Base-by-base conservation (phyloP, 148 eudicot species). In the Camellia lanceoleosa region DNA sequence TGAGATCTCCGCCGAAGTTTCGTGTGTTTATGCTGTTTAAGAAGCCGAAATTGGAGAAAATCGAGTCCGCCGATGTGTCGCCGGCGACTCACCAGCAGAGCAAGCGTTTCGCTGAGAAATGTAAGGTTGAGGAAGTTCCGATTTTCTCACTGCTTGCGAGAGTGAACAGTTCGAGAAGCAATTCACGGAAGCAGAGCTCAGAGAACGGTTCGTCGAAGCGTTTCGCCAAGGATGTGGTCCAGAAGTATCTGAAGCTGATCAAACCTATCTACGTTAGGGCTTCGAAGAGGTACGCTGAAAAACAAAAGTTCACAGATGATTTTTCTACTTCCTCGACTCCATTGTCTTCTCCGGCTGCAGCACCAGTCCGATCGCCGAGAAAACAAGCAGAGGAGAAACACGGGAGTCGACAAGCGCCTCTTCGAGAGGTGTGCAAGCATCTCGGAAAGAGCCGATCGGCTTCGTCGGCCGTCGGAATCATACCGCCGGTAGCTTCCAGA, bases 381-480 rank as follows among this genome's bases (percentile, higher is more conserved):
- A 85, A 81, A 47, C 43, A 43, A 11, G 55, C 42, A 11, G 68
- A 19, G 56, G 75, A 79, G 58, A 79, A 70, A 43, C 68, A 70
- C 54, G 13, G 82, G 82, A 73, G 81, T 16, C 58, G 81, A 8
- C 52, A 20, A 10, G 80, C 79, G 23, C 84, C 80, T 43, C 90
- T 88, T 16, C 62, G 83, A 63, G 85, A 55, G 56, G 87, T 81
- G 70, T 59, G 80, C n/a, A 83, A 76, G 81, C 84, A 78, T 16
- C 70, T 89, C 10, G 85, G 82, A 12, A 92, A 88, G 75, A 83
- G 91, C 77, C 80, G 91, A 5, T 88, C 91, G 74, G 84, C 89
- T 5, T 83, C 90, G 44, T 75, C 94, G 38, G 72, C 81, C 56
- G 87, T 74, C 42, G 84, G 89, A 18, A 68, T 63, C n/a, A 42